These are phyloP conservation scores for Skeletonema menzelii DNA, from an alignment of 108 stramenopile species.

Conservation along the genomic window DNA sequence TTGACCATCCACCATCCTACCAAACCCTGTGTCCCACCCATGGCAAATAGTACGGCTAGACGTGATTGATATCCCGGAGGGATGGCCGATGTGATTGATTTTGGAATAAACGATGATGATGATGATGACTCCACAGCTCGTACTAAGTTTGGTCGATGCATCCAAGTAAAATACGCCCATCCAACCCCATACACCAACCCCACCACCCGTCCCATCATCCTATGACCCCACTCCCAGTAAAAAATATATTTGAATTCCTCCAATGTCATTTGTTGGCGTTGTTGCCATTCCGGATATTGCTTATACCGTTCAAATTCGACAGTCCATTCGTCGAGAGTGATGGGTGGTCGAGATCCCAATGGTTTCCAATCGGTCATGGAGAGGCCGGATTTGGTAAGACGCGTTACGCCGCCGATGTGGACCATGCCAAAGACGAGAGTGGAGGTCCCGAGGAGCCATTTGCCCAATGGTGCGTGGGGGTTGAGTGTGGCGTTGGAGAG, in stretches of 20 bases:
- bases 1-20: constrained; percentile 99
- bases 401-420: constrained; percentile 96
- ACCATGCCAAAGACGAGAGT: constrained; percentile 95
- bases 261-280: constrained; percentile 92
- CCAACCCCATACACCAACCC: constrained; percentile 90
- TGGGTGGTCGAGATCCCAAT: constrained; percentile 85
- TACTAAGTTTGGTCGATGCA: constrained; percentile 33
- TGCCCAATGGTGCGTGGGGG: constrained; percentile 79
- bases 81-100: constrained; percentile 55
- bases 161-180: constrained; percentile 85
- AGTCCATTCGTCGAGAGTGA: constrained; percentile 87
- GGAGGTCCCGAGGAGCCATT: constrained; percentile 92
- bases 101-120: not conserved
- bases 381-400: constrained; percentile 95
- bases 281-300: constrained; percentile 95
- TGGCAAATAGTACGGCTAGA: constrained; percentile 83
- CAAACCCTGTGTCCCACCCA: constrained; percentile 98
- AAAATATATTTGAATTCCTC: constrained; percentile 99
- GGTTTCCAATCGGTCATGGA: constrained; percentile 98
- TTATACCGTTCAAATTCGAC: constrained; percentile 97
- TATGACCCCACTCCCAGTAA: constrained; percentile 98
- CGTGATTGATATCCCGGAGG: constrained; percentile 82
- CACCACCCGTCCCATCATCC: constrained; percentile 95
- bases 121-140: too few species aligned
- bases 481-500: constrained; percentile 57